Percentiles rank a stretch among this genome's conserved stretches.
phyloP scores from a whole-genome alignment of 2,329 filamentous ascomycete genomes.

The Emmonsiellopsis sp. region DNA sequence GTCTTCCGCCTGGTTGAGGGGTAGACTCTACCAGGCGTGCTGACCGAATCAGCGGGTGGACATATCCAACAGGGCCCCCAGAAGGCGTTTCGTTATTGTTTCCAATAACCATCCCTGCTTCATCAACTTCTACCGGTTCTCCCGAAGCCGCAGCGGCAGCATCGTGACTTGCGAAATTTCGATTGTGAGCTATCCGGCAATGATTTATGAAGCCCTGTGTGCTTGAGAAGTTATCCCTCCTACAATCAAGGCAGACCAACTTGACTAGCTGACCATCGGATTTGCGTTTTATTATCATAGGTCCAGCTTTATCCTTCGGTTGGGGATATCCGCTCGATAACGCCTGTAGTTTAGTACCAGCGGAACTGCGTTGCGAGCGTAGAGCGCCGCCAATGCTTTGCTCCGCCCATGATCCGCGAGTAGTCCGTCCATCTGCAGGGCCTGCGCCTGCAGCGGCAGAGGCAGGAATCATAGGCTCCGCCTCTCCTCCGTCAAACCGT shows the following conservation, averaged over 20 bases:
- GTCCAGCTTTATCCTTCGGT: conserved; percentile 72
- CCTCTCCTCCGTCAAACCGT: conserved; percentile 62
- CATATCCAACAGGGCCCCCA: conserved; percentile 40
- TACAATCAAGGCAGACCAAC: conserved; percentile 80
- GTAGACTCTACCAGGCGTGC: conserved; percentile 39
- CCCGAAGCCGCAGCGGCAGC: conserved; percentile 84
- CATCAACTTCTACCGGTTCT: conserved; percentile 65
- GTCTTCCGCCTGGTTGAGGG: conserved; percentile 16
- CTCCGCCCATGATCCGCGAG: conserved; percentile 64
- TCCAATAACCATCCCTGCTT: conserved; percentile 42
- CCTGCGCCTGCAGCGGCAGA: conserved; percentile 28
- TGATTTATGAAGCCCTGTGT: conserved; percentile 99
- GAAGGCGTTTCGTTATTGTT: conserved; percentile 23
- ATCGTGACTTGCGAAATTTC: conserved; percentile 93
- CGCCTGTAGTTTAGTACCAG: conserved; percentile 58
- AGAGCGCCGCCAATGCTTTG: conserved; percentile 39
- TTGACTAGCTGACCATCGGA: conserved; percentile 79
- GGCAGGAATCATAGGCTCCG: conserved; percentile 19
- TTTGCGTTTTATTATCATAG: conserved; percentile 74
- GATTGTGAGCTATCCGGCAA: conserved; percentile 87
- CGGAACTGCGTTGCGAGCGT: conserved; percentile 49
- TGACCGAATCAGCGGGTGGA: conserved; percentile 53
- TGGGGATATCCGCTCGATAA: conserved; percentile 62
- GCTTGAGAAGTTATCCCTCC: conserved; percentile 85
- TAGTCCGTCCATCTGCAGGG: conserved; percentile 62